Percentiles rank a stretch among this genome's conserved stretches.
Conservation (phyloP, 495 filamentous ascomycete genomes). For the Aspergillus taichungensis region DNA sequence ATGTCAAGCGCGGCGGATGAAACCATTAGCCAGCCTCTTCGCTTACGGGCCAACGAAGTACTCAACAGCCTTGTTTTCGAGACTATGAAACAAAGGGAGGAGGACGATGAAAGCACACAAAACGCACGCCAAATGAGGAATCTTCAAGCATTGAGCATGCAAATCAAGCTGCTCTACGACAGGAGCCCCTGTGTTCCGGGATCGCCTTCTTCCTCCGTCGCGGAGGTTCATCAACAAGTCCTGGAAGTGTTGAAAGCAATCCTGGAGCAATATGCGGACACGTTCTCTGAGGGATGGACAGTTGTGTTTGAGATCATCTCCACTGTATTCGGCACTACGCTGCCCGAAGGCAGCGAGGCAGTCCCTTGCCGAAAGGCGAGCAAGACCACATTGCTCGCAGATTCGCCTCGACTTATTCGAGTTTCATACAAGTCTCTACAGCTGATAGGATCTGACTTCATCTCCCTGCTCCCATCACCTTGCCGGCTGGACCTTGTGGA, state of each 20-base stretch:
- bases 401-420: conserved; percentile 66
- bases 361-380: conserved; percentile 9
- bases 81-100: conserved; percentile 29
- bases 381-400: conserved; percentile 31
- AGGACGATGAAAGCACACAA: conserved; percentile 20
- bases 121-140: conserved; percentile 59
- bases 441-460: conserved; percentile 89
- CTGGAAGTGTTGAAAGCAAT: conserved; percentile 74
- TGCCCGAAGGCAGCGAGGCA: conserved; percentile 12
- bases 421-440: conserved; percentile 83
- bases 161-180: conserved; percentile 44
- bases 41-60: conserved; percentile 63
- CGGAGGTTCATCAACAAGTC: conserved; percentile 74
- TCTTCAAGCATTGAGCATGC: conserved; percentile 55
- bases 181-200: conserved; percentile 16
- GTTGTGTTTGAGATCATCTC: conserved; percentile 76
- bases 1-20: conserved; percentile 52
- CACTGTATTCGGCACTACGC: conserved; percentile 60
- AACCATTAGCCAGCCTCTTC: conserved; percentile 47
- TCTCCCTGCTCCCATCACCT: conserved; percentile 64
- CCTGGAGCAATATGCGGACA: conserved; percentile 83
- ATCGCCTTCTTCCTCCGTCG: conserved; percentile 43
- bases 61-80: conserved; percentile 62
- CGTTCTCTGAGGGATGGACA: conserved; percentile 72
- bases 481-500: conserved; percentile 80